These are phyloP conservation scores for Cryptococcus sp. DNA, from an alignment of 1,284 basidiomycete genomes.

Conservation along the genomic window DNA sequence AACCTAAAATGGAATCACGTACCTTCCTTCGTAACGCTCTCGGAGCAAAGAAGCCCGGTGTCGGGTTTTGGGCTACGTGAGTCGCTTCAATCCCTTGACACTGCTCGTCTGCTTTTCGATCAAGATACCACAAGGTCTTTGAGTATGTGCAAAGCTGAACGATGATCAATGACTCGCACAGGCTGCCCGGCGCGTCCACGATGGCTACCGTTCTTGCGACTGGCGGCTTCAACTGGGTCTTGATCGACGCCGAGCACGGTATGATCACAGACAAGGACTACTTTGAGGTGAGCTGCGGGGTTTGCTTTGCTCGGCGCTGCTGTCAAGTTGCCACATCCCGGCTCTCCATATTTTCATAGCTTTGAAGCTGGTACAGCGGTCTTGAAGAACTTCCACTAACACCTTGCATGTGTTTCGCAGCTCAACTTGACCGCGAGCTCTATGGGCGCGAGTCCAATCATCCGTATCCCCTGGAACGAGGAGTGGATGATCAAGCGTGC, in stretches of 20 bases:
- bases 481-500: constrained; percentile 50
- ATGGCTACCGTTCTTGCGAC: constrained; percentile 34
- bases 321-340: not conserved
- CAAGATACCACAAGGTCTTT: not conserved
- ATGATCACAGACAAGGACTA: constrained; percentile 37
- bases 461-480: constrained; percentile 46
- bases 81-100: constrained; percentile 7
- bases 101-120: not conserved
- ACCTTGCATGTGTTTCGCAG: constrained; percentile 15
- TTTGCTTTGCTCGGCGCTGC: not conserved
- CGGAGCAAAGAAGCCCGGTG: constrained; percentile 60
- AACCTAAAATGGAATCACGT: constrained; percentile 9
- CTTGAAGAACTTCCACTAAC: too few relatives aligned
- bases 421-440: constrained; percentile 31
- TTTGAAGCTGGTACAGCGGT: not conserved
- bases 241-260: constrained; percentile 40
- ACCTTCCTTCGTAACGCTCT: constrained; percentile 56
- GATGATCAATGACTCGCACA: not conserved
- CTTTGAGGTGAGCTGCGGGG: constrained; percentile 24
- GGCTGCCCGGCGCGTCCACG: constrained; percentile 30
- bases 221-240: constrained; percentile 41
- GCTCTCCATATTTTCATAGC: not conserved
- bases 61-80: constrained; percentile 68
- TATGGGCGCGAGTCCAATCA: constrained; percentile 43
- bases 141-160: not conserved